Percentiles rank a stretch among this genome's conserved stretches.
Evolutionary conservation across 1,139 yeast species (phyloP).

Genomic region (Yamadazyma sp.): DNA sequence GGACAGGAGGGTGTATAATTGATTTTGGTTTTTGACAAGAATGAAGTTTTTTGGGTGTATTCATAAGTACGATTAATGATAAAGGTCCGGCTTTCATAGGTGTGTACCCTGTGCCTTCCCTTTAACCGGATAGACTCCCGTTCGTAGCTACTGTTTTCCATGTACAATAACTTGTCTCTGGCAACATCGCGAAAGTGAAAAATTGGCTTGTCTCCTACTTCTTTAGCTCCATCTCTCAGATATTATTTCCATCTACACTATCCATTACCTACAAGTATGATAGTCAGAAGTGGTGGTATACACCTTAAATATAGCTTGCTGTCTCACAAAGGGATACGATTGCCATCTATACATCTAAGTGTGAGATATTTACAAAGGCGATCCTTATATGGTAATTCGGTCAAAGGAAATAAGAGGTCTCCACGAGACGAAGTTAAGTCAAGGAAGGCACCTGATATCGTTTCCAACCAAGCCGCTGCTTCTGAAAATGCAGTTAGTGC

Average conservation of each 20-base stretch:
- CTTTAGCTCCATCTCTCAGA: neutral
- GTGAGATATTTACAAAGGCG: no score
- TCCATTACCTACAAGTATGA: neutral
- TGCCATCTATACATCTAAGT: no score
- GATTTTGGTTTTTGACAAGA: neutral
- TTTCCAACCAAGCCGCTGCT: neutral
- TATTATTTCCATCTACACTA: neutral
- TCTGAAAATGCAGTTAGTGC: slow-evolving; percentile 5
- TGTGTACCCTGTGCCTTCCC: no score
- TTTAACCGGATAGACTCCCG: no score
- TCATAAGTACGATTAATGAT: neutral
- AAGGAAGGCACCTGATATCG: neutral
- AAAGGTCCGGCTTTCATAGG: neutral
- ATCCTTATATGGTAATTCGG: no score
- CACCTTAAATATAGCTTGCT: no score
- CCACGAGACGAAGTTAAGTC: neutral
- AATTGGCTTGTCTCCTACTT: neutral
- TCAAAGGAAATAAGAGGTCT: neutral
- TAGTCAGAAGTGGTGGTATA: no score
- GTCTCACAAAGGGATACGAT: no score
- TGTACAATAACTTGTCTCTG: no score
- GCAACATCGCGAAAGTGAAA: slow-evolving; percentile 1
- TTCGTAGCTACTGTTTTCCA: no score
- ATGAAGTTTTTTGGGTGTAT: neutral
- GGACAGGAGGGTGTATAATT: slow-evolving; percentile 65